Base-by-base conservation (phyloP, 192 early-diverging fungal genomes). In the Backusella tuberculispora region DNA sequence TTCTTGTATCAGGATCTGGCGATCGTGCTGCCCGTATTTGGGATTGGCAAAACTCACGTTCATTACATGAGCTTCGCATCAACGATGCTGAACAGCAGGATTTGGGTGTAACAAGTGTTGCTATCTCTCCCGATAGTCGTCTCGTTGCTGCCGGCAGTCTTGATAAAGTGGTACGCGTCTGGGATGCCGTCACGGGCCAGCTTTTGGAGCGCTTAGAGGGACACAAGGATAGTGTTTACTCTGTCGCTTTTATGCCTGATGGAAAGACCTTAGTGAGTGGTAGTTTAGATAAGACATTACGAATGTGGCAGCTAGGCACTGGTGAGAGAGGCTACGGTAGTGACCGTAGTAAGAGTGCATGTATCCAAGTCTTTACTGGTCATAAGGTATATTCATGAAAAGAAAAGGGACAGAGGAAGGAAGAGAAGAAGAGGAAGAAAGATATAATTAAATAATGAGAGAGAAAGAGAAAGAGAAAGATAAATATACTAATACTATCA, bases 221-320 rank as follows among this genome's bases (percentile, higher is more conserved):
- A 0, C 98, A 99, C 86, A 93, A 94, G 79, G 95, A 98, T 80
- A 95, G 93, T 69, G 98, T 99, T 12, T 98, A 99, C 76, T 92
- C 94, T 7, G 96, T 99, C 48, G 96, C 98, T 0, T 98, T 99
- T 77, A 91, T 94, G 53, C 95, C 95, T 13, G 95, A 98, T 82
- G 97, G 97, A 29, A 90, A 90, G 76, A 92, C 93, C 12, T 87
- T 99, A 17, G 93, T 98, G 21, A 95, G 94, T 60, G 98, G 97
- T 34, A 93, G 92, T 69, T 86, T 98, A 76, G 98, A 99, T 86
- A 92, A 93, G 80, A 95, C 96, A 41, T 80, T 98, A 66, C 92
- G 89, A 50, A 88, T 98, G 45, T 99, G 98, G 98, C 94, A 99
- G 74, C 80, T 98, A 68, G 86, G 83, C 38, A 48, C 86, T 60